phyloP scores from a whole-genome alignment of 305 asterid genomes.

The Fraxinus xanthoxyloides region DNA sequence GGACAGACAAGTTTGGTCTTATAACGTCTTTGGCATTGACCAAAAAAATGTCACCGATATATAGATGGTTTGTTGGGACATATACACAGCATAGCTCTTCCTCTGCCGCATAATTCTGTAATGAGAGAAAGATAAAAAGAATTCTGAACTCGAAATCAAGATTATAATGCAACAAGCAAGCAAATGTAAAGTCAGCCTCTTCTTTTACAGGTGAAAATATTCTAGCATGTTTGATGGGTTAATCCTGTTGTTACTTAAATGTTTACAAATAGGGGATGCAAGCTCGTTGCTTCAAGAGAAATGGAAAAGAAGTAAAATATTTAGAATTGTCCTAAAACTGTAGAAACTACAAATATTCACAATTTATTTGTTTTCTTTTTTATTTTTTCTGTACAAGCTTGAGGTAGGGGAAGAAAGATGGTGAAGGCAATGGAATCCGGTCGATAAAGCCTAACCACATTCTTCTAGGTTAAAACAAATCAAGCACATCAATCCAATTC shows the following conservation, averaged over 20 bases:
- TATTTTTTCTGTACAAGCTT: not conserved
- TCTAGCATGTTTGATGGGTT: not conserved
- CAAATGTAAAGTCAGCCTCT: not conserved
- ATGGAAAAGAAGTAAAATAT: not conserved
- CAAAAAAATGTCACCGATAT: constrained; percentile 2
- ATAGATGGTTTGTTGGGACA: constrained; percentile 7
- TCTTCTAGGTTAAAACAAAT: not conserved
- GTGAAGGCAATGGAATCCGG: not conserved
- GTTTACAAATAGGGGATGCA: not conserved
- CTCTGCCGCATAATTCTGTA: not conserved
- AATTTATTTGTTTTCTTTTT: too few species aligned
- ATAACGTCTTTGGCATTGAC: not conserved
- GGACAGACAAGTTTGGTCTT: constrained; percentile 6
- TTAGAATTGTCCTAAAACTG: not conserved
- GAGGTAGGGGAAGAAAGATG: not conserved
- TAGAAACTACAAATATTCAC: not conserved
- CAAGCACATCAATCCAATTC: not conserved
- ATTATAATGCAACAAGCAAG: not conserved
- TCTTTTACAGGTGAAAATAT: not conserved
- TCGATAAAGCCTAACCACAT: not conserved
- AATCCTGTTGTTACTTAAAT: not conserved
- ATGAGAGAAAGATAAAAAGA: not conserved
- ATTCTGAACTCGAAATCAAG: not conserved
- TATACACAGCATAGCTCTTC: constrained; percentile 5
- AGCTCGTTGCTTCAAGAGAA: not conserved